Evolutionary conservation across 2,329 filamentous ascomycete species (phyloP).

Genomic region (Zasmidium cellare): DNA sequence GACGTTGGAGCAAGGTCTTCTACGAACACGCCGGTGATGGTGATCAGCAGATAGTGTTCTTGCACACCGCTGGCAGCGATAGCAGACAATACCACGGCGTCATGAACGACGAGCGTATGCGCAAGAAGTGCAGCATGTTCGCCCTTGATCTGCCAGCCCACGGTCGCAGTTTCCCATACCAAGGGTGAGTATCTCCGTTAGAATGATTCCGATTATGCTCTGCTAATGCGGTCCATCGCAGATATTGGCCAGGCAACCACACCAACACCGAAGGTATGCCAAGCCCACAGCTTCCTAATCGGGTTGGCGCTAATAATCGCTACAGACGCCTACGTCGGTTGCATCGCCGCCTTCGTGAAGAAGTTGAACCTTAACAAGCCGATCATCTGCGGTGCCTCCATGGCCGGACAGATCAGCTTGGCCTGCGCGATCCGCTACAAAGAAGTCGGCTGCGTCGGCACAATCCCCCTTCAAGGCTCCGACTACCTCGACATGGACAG

Average conservation of each 20-base stretch:
- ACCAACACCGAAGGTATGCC: constrained; percentile 38
- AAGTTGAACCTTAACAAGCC: constrained; percentile 45
- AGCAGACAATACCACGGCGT: constrained; percentile 53
- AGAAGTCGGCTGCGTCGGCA: constrained; percentile 49
- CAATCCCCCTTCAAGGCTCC: constrained; percentile 49
- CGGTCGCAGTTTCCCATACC: constrained; percentile 49
- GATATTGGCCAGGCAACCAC: constrained; percentile 45
- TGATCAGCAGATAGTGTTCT: constrained; percentile 44
- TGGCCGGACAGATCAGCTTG: constrained; percentile 52
- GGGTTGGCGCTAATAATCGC: constrained; percentile 14
- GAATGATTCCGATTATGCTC: too few relatives aligned
- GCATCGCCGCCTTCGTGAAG: constrained; percentile 48
- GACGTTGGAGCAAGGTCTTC: constrained; percentile 39
- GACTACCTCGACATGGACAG: constrained; percentile 47
- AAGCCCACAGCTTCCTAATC: too few relatives aligned
- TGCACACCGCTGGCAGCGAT: constrained; percentile 45
- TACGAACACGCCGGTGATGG: constrained; percentile 51
- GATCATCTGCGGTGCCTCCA: constrained; percentile 52
- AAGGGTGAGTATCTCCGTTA: too few relatives aligned
- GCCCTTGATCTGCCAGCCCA: constrained; percentile 54
- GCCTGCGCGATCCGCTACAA: constrained; percentile 49
- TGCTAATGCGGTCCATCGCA: too few relatives aligned
- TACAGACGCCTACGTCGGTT: constrained; percentile 49
- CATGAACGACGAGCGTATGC: constrained; percentile 51
- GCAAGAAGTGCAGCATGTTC: constrained; percentile 50